Percentiles rank a stretch among this genome's conserved stretches.
phyloP scores from a whole-genome alignment of 768 basidiomycete species.

The Amanita fuliginea region DNA sequence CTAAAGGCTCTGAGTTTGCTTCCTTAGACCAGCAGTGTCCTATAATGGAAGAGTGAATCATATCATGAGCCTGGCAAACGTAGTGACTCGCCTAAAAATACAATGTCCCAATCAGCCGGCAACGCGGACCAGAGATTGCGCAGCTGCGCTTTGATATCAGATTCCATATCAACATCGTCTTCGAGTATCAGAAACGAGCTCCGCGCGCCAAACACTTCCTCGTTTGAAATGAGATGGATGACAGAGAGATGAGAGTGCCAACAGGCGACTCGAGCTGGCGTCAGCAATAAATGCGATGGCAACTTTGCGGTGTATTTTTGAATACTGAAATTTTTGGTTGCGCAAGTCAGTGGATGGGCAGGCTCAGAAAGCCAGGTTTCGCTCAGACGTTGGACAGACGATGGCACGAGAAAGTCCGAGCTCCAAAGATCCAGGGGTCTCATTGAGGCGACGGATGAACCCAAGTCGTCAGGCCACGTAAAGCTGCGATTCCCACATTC shows the following conservation, averaged over 20 bases:
- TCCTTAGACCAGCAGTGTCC: conserved; percentile 81
- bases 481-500: conserved; percentile 7
- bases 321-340: conserved; percentile 28
- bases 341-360: conserved; percentile 25
- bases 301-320: conserved; percentile 22
- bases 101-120: conserved; percentile 59
- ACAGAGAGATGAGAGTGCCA: conserved; percentile 58
- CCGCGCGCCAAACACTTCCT: conserved; percentile 11
- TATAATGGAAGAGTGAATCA: conserved; percentile 14
- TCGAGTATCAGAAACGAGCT: conserved; percentile 51
- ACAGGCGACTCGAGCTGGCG: conserved; percentile 52
- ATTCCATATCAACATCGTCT: conserved; percentile 75
- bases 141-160: conserved; percentile 35
- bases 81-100: conserved; percentile 47
- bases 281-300: conserved; percentile 40
- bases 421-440: conserved; percentile 17
- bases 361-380: neutral
- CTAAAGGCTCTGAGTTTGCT: conserved; percentile 28
- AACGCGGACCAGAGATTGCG: conserved; percentile 36
- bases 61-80: neutral
- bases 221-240: conserved; percentile 32
- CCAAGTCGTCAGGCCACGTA: conserved; percentile 28
- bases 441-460: conserved; percentile 15
- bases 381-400: conserved; percentile 1
- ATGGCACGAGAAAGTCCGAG: conserved; percentile 10